phyloP scores from a whole-genome alignment of 768 basidiomycete genomes.

The Lentinula sp. region DNA sequence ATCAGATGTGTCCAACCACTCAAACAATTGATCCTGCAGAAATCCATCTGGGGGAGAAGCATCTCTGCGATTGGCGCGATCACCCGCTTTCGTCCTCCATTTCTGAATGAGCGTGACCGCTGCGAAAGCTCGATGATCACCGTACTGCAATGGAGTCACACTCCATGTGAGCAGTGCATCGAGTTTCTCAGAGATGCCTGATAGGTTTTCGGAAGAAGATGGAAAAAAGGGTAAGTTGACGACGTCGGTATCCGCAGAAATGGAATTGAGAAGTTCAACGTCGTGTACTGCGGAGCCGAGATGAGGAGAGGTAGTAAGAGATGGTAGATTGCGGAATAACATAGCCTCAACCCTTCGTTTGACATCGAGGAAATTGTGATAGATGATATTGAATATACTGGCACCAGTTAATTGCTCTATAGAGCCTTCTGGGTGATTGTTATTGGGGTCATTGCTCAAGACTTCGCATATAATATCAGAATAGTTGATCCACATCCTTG shows the following conservation, averaged over 20 bases:
- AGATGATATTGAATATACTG: slow-evolving; percentile 42
- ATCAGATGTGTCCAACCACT: slow-evolving; percentile 71
- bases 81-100: slow-evolving; percentile 56
- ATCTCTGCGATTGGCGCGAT: slow-evolving; percentile 59
- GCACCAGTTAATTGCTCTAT: slow-evolving; percentile 27
- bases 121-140: slow-evolving; percentile 74
- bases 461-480: slow-evolving; percentile 38
- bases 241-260: slow-evolving; percentile 61
- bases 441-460: slow-evolving; percentile 34
- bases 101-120: slow-evolving; percentile 61
- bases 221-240: slow-evolving; percentile 53
- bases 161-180: slow-evolving; percentile 76
- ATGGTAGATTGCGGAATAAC: slow-evolving; percentile 62
- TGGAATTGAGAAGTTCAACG: slow-evolving; percentile 69
- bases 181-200: slow-evolving; percentile 59
- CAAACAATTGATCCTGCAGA: slow-evolving; percentile 72
- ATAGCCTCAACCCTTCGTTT: slow-evolving; percentile 76
- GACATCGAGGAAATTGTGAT: slow-evolving; percentile 62
- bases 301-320: slow-evolving; percentile 45
- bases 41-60: slow-evolving; percentile 53
- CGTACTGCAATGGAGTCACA: slow-evolving; percentile 75
- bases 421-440: slow-evolving; percentile 22
- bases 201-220: slow-evolving; percentile 27
- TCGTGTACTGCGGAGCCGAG: slow-evolving; percentile 52
- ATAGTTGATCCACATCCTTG: slow-evolving; percentile 58